phyloP scores from a whole-genome alignment of 129 eudicot species.

The Centella asiatica region DNA sequence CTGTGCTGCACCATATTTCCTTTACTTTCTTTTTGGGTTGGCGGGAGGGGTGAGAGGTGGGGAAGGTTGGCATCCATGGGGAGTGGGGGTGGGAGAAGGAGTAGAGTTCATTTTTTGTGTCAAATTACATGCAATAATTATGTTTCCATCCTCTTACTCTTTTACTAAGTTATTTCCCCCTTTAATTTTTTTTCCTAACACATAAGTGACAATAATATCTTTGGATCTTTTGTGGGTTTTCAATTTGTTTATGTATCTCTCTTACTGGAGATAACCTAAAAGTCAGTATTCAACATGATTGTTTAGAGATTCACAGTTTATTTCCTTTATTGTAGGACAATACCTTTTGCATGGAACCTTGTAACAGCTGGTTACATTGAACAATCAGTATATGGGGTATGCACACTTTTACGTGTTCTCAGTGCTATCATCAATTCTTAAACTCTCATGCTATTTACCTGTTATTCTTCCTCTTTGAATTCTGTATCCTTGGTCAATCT shows the following conservation, averaged over 20 bases:
- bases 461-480: not conserved
- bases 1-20: too few relatives aligned
- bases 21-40: not conserved
- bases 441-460: not conserved
- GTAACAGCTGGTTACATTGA: conserved; percentile 90
- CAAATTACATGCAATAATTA: too few relatives aligned
- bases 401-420: conserved; percentile 10
- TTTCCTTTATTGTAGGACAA: conserved; percentile 58
- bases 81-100: too few relatives aligned
- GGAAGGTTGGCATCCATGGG: too few relatives aligned
- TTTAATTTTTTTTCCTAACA: too few relatives aligned
- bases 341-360: conserved; percentile 98
- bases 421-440: not conserved
- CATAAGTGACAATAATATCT: too few relatives aligned
- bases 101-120: too few relatives aligned
- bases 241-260: not conserved
- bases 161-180: too few relatives aligned
- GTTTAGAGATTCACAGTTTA: not conserved
- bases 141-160: too few relatives aligned
- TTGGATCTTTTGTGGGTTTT: too few relatives aligned
- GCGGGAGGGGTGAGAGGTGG: too few relatives aligned
- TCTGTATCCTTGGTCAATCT: not conserved
- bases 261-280: not conserved
- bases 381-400: conserved; percentile 85
- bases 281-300: not conserved